These are phyloP conservation scores for Exophiala sideris DNA, from an alignment of 2,329 filamentous ascomycete genomes.

Conservation along the genomic window DNA sequence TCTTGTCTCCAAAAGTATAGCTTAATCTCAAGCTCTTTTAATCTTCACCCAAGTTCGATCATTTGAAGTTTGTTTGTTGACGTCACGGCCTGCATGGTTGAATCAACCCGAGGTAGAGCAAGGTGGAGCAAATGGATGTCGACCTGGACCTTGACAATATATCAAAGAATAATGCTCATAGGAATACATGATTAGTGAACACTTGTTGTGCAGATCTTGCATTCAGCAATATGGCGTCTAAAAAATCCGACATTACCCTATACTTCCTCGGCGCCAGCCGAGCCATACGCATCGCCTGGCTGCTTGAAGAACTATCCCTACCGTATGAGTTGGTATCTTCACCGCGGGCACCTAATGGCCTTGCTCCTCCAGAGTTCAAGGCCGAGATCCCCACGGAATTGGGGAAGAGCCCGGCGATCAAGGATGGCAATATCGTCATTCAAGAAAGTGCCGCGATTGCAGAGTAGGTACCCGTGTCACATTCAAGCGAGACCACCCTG, in stretches of 20 bases:
- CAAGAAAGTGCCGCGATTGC: constrained; percentile 48
- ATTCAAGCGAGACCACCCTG: too few relatives aligned
- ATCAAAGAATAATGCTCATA: too few relatives aligned
- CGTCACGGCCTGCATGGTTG: background rate
- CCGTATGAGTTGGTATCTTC: constrained; percentile 76
- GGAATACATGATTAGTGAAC: too few relatives aligned
- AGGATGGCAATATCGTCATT: constrained; percentile 40
- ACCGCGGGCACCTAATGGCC: constrained; percentile 60
- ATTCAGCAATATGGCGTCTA: too few relatives aligned
- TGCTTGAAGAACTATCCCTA: constrained; percentile 75
- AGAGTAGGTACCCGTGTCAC: too few relatives aligned
- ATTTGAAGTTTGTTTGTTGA: background rate
- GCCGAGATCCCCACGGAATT: constrained; percentile 38
- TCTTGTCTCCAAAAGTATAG: too few relatives aligned
- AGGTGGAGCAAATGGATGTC: too few relatives aligned
- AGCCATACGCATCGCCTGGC: constrained; percentile 67
- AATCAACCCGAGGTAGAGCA: background rate
- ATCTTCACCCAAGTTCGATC: too few relatives aligned
- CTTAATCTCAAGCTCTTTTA: too few relatives aligned
- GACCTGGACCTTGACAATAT: too few relatives aligned
- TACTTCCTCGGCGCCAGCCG: constrained; percentile 48
- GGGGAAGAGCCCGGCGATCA: constrained; percentile 46
- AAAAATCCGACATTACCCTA: constrained; percentile 37
- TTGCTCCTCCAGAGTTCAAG: constrained; percentile 53
- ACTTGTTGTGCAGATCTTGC: too few relatives aligned